A percentile compares a stretch with the other conserved stretches of the same genome.
phyloP scores from a whole-genome alignment of 176 grass and related monocot species.

The Triticum urartu region DNA sequence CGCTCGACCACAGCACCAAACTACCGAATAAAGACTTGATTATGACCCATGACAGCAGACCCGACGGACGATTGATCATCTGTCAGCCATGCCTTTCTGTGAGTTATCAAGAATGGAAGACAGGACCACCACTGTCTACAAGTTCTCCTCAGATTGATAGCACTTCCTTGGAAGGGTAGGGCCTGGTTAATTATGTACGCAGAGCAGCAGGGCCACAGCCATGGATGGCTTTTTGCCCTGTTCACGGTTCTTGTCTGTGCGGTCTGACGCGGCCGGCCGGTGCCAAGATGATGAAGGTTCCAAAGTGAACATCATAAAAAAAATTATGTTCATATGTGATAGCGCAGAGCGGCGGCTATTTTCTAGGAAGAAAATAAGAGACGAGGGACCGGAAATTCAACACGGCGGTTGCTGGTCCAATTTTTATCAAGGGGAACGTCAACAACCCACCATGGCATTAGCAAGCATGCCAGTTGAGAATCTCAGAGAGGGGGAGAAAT shows the following conservation, averaged over 20 bases:
- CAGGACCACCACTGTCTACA: background rate
- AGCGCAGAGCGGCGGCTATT: background rate
- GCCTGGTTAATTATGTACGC: background rate
- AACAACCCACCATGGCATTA: background rate
- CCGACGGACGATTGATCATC: background rate
- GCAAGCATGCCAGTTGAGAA: background rate
- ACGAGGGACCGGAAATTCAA: background rate
- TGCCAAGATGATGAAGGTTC: background rate
- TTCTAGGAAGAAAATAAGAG: background rate
- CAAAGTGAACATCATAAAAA: background rate
- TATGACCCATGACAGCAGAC: background rate
- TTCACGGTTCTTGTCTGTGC: background rate
- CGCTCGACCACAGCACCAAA: background rate
- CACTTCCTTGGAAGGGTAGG: background rate
- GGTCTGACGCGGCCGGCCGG: background rate
- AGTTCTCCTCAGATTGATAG: background rate
- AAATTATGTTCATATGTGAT: background rate
- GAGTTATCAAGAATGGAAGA: background rate
- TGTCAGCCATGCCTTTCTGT: background rate
- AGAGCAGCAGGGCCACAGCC: background rate
- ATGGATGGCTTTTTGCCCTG: background rate
- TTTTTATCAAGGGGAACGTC: background rate
- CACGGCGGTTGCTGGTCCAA: background rate
- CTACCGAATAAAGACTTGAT: background rate
- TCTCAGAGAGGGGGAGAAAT: background rate